Percentiles rank a stretch among this genome's conserved stretches.
These are phyloP conservation scores for Colletotrichum lupini DNA, from an alignment of 2,329 filamentous ascomycete genomes.

Conservation along the genomic window DNA sequence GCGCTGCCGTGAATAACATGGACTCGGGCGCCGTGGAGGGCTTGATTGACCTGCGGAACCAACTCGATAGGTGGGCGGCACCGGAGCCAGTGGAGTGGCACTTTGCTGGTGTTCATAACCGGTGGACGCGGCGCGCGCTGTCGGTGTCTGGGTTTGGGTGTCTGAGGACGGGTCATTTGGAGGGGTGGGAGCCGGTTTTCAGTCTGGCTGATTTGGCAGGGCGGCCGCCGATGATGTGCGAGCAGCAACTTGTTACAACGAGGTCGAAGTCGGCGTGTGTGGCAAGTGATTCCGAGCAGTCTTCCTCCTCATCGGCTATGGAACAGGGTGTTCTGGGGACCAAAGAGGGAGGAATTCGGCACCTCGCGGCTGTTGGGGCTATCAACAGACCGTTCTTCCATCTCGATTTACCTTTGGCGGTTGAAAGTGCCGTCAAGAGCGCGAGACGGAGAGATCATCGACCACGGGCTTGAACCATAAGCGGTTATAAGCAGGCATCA, in stretches of 20 bases:
- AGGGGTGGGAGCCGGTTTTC: slow-evolving; percentile 34
- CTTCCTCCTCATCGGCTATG: not conserved
- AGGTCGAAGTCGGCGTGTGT: not conserved
- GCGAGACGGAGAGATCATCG: not conserved
- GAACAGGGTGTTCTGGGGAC: not conserved
- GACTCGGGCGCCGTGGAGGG: slow-evolving; percentile 69
- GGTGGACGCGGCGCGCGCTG: slow-evolving; percentile 68
- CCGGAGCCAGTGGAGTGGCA: slow-evolving; percentile 62
- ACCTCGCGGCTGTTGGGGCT: slow-evolving; percentile 44
- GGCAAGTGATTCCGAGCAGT: not conserved
- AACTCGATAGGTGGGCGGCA: slow-evolving; percentile 63
- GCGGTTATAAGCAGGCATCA: not conserved
- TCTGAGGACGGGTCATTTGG: slow-evolving; percentile 36
- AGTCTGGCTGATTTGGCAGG: slow-evolving; percentile 37
- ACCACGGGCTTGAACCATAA: not conserved
- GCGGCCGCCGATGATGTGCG: slow-evolving; percentile 1
- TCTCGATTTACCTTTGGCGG: slow-evolving; percentile 55
- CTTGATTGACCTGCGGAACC: slow-evolving; percentile 64
- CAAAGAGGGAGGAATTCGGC: not conserved
- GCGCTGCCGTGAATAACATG: slow-evolving; percentile 65
- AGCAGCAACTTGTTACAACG: fast-evolving
- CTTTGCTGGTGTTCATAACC: slow-evolving; percentile 63
- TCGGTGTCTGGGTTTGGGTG: slow-evolving; percentile 66
- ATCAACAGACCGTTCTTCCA: slow-evolving; percentile 62
- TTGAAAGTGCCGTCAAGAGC: slow-evolving; percentile 47